phyloP scores from a whole-genome alignment of 257 asterid genomes.

The Catharanthus roseus region DNA sequence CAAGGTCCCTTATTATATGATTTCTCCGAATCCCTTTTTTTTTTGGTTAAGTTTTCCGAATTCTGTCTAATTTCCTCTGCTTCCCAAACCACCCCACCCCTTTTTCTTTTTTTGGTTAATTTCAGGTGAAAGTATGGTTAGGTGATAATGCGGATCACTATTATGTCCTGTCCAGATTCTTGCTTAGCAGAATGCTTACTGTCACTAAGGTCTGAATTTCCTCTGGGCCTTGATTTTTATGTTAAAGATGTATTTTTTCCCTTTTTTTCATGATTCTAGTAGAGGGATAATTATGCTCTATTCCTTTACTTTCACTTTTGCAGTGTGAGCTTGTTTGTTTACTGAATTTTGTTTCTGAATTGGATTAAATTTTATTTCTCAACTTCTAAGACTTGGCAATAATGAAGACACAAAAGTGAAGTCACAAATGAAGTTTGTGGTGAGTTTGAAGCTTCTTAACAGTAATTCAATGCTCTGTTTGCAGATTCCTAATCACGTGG shows the following conservation, averaged over 20 bases:
- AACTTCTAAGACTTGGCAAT: background rate
- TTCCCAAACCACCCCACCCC: background rate
- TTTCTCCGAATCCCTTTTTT: background rate
- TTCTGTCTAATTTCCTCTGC: background rate
- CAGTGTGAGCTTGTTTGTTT: background rate
- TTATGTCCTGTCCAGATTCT: conserved; percentile 89
- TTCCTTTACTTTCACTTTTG: background rate
- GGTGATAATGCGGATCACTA: conserved; percentile 99
- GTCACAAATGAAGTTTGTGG: background rate
- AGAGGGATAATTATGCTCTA: background rate
- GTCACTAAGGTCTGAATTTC: conserved; percentile 67
- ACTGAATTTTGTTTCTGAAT: background rate
- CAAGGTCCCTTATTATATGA: conserved; percentile 45
- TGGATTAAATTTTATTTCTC: background rate
- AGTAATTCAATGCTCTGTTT: conserved; percentile 19
- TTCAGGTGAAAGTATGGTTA: conserved; percentile 95
- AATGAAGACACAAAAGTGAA: background rate
- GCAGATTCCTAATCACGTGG: conserved; percentile 98
- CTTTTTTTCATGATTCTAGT: background rate
- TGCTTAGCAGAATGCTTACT: conserved; percentile 97
- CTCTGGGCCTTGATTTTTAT: background rate
- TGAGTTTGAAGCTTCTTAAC: conserved; percentile 1
- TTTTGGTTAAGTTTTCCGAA: conserved; percentile 7
- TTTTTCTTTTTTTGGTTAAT: background rate
- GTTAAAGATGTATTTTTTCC: background rate